Conservation (phyloP, 192 early-diverging fungal genomes). For the Phlyctochytrium planicorne region DNA sequence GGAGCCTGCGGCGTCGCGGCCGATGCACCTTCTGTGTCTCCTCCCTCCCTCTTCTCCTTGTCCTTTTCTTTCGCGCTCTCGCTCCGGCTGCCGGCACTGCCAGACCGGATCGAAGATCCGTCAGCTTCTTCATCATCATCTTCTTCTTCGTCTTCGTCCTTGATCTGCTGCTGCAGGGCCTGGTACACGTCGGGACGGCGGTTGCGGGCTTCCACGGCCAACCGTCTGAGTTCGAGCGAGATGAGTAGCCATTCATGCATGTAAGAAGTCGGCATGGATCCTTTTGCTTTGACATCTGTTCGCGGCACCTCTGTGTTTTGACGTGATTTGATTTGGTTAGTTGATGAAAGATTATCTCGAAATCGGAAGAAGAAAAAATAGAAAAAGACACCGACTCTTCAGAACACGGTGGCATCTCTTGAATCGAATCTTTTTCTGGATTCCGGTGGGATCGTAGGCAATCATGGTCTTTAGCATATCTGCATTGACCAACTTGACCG, state of each 20-base stretch:
- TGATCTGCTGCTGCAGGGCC: constrained; percentile 8
- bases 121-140: constrained; percentile 19
- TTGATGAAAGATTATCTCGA: constrained; percentile 14
- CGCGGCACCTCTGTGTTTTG: constrained; percentile 35
- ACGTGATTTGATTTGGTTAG: constrained; percentile 17
- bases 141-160: constrained; percentile 31
- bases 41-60: too few relatives aligned
- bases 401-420: constrained; percentile 45
- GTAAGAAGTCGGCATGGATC: constrained; percentile 47
- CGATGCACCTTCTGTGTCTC: too few relatives aligned
- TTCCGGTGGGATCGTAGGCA: constrained; percentile 54
- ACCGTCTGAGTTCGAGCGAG: constrained; percentile 40
- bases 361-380: constrained; percentile 4
- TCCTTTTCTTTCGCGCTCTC: too few relatives aligned
- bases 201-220: constrained; percentile 46
- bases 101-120: too few relatives aligned
- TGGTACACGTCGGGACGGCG: constrained; percentile 28
- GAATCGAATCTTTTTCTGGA: constrained; percentile 54
- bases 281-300: constrained; percentile 48
- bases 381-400: constrained; percentile 37
- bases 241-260: constrained; percentile 60
- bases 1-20: too few relatives aligned
- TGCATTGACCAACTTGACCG: constrained; percentile 44
- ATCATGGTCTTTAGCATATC: constrained; percentile 52
- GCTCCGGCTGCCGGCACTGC: too few relatives aligned